These are phyloP conservation scores for Myrica gale DNA, from an alignment of 306 rosid species.

Conservation along the genomic window DNA sequence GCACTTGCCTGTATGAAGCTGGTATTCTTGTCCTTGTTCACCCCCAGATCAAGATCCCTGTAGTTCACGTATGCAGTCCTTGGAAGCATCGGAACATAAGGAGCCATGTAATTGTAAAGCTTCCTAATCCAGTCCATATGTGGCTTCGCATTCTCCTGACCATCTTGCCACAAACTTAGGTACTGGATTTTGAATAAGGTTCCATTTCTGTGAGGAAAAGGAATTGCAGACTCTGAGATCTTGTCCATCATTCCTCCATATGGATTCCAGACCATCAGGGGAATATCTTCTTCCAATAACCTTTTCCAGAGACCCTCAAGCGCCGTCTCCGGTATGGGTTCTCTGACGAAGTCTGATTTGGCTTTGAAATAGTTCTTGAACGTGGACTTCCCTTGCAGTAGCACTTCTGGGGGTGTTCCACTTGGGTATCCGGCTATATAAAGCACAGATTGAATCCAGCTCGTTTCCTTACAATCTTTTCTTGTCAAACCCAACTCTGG, in stretches of 20 bases:
- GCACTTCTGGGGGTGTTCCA: constrained; percentile 53
- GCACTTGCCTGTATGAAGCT: constrained; percentile 46
- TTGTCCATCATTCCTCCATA: constrained; percentile 75
- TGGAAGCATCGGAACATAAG: constrained; percentile 66
- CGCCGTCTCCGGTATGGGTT: constrained; percentile 54
- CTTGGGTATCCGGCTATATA: constrained; percentile 67
- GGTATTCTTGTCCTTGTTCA: constrained; percentile 52
- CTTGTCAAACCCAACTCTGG: constrained; percentile 64
- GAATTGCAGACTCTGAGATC: constrained; percentile 53
- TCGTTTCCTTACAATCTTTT: constrained; percentile 57
- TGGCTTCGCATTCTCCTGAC: constrained; percentile 32
- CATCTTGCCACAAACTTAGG: constrained; percentile 43
- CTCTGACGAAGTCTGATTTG: constrained; percentile 70
- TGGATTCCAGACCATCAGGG: constrained; percentile 59
- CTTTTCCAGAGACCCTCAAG: constrained; percentile 75
- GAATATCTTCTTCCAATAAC: constrained; percentile 47
- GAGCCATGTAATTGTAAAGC: constrained; percentile 67
- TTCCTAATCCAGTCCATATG: constrained; percentile 74
- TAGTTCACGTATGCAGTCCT: constrained; percentile 83
- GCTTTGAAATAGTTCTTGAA: constrained; percentile 81
- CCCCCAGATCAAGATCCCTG: constrained; percentile 82
- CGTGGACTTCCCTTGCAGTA: constrained; percentile 61
- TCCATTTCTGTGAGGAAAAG: constrained; percentile 82
- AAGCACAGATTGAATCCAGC: constrained; percentile 74
- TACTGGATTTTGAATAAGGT: constrained; percentile 68